Evolutionary conservation across 2,329 filamentous ascomycete species (phyloP).

Genomic region (Aplosporella prunicola): DNA sequence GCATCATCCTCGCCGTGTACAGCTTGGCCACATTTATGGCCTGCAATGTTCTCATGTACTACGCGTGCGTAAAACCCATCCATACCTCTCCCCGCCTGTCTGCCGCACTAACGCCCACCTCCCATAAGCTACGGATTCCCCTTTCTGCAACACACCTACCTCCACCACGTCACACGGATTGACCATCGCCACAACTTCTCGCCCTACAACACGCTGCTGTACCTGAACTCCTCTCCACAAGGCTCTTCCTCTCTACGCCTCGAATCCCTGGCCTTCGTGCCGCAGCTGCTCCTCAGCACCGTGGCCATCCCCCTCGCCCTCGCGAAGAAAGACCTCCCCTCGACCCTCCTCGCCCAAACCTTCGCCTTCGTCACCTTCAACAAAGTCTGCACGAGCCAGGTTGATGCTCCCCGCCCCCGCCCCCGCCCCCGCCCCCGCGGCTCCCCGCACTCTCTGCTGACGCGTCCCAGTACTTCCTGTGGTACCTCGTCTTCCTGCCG

Average conservation of each 20-base stretch:
- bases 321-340: conserved; percentile 71
- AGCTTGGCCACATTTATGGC: conserved; percentile 64
- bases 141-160: conserved; percentile 82
- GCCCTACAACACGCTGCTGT: conserved; percentile 85
- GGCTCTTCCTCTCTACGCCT: conserved; percentile 38
- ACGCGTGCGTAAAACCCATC: conserved; percentile 42
- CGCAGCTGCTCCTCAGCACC: conserved; percentile 73
- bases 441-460: not conserved
- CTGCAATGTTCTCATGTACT: conserved; percentile 73
- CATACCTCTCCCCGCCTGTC: not conserved
- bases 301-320: conserved; percentile 65
- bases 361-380: conserved; percentile 97
- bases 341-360: conserved; percentile 86
- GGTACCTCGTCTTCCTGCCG: conserved; percentile 91
- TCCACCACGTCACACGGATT: conserved; percentile 85
- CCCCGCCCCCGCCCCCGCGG: not conserved
- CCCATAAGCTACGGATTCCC: conserved; percentile 58
- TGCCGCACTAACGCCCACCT: not conserved
- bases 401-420: conserved; percentile 33
- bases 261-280: conserved; percentile 79
- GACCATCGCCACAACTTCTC: conserved; percentile 99
- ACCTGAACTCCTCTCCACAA: conserved; percentile 62
- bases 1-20: conserved; percentile 50
- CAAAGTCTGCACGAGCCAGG: conserved; percentile 97
- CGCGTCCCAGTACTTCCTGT: conserved; percentile 74